Conservation (phyloP, 1,284 basidiomycete species). For the Ustilago esculenta region DNA sequence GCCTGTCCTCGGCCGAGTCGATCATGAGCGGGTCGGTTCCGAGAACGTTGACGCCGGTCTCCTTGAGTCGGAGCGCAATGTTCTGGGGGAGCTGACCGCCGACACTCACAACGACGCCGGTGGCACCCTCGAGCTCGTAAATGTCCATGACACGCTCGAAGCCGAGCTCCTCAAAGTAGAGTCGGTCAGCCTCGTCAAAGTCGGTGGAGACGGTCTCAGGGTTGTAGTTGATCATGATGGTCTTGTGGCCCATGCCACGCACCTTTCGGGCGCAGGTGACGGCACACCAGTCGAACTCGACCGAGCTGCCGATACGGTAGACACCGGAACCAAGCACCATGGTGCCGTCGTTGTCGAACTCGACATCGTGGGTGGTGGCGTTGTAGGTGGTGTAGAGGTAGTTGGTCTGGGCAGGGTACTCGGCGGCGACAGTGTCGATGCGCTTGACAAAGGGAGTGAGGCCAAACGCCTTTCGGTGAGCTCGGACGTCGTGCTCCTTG, state of each 20-base stretch:
- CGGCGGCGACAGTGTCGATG: slow-evolving; percentile 98
- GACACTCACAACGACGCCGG: slow-evolving; percentile 94
- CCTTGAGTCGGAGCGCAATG: slow-evolving; percentile 93
- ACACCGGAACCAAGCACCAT: slow-evolving; percentile 99
- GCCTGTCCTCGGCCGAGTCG: slow-evolving; percentile 96
- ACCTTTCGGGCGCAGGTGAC: slow-evolving; percentile 95
- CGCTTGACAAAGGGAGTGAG: slow-evolving; percentile 98
- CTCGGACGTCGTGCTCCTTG: slow-evolving; percentile 81
- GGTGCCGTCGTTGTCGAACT: slow-evolving; percentile 94
- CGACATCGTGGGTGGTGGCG: slow-evolving; percentile 92
- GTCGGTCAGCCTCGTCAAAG: slow-evolving; percentile 96
- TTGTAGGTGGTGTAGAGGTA: slow-evolving; percentile 99
- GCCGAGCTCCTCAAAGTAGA: slow-evolving; percentile 98
- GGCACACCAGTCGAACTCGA: slow-evolving; percentile 99
- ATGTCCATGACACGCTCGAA: slow-evolving; percentile 99
- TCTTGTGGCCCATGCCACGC: slow-evolving; percentile 88
- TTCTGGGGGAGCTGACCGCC: slow-evolving; percentile 89
- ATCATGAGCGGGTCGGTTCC: slow-evolving; percentile 96
- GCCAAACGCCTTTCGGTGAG: slow-evolving; percentile 82
- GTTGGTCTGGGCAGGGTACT: slow-evolving; percentile 98
- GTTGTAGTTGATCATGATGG: slow-evolving; percentile 99
- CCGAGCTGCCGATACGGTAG: slow-evolving; percentile 96
- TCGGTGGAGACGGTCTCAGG: slow-evolving; percentile 99
- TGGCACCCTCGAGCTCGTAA: slow-evolving; percentile 92
- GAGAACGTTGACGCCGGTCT: slow-evolving; percentile 88